Percentiles rank a stretch among this genome's conserved stretches.
phyloP scores from a whole-genome alignment of 306 rosid genomes.

The Cucurbita maxima region DNA sequence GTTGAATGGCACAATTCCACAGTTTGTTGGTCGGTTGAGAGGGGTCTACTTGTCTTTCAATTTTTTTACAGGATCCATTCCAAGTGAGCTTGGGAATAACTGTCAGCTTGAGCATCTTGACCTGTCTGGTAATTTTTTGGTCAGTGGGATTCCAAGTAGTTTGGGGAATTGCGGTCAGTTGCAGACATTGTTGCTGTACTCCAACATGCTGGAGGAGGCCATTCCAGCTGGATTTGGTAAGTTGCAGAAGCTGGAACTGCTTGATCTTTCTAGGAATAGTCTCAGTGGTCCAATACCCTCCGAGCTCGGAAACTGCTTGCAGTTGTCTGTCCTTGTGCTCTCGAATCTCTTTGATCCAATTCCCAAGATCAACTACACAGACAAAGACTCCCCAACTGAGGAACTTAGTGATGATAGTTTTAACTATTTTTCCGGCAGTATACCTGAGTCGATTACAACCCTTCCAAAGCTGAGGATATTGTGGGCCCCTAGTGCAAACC shows the following conservation, averaged over 20 bases:
- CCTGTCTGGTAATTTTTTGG: conserved; percentile 58
- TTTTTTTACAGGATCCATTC: conserved; percentile 37
- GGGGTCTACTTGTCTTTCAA: conserved; percentile 55
- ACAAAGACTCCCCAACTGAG: conserved; percentile 16
- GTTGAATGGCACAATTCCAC: conserved; percentile 60
- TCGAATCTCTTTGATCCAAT: conserved; percentile 50
- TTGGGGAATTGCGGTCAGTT: conserved; percentile 59
- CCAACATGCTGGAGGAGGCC: conserved; percentile 51
- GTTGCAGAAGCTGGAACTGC: conserved; percentile 43
- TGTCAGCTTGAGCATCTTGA: conserved; percentile 84
- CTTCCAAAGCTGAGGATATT: conserved; percentile 65
- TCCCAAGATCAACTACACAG: conserved; percentile 15
- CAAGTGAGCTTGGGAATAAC: conserved; percentile 45
- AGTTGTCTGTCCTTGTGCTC: conserved; percentile 56
- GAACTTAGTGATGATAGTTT: conserved; percentile 36
- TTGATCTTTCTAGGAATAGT: conserved; percentile 81
- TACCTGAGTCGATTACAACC: conserved; percentile 38
- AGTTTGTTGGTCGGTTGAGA: conserved; percentile 42
- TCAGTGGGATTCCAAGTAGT: conserved; percentile 35
- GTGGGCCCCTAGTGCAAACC: conserved; percentile 78
- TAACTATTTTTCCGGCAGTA: conserved; percentile 59
- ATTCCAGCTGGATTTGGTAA: conserved; percentile 54
- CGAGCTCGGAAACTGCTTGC: conserved; percentile 50
- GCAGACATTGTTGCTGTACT: conserved; percentile 47
- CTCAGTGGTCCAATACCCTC: conserved; percentile 51